phyloP scores from a whole-genome alignment of 345 rosid species.

The Sisymbrium altissimum region DNA sequence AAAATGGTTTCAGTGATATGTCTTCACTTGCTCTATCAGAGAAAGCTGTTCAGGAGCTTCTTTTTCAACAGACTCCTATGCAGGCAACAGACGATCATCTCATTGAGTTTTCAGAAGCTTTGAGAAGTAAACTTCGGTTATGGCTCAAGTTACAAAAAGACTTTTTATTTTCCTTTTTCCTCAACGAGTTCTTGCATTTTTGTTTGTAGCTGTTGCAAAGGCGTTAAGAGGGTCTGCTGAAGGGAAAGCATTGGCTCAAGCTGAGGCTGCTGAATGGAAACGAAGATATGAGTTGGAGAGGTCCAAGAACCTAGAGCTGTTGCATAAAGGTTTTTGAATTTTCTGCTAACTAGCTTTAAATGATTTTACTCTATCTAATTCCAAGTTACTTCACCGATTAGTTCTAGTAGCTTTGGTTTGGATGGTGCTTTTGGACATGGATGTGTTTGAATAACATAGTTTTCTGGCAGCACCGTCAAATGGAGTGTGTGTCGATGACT shows the following conservation, averaged over 20 bases:
- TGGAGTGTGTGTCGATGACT: constrained; percentile 36
- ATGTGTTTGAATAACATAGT: constrained; percentile 3
- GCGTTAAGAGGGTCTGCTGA: constrained; percentile 91
- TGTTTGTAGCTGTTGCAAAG: constrained; percentile 88
- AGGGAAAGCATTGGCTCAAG: constrained; percentile 96
- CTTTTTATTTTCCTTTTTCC: constrained; percentile 4
- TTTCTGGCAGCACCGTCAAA: constrained; percentile 39
- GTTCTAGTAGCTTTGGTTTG: background rate
- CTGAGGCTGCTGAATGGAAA: constrained; percentile 99
- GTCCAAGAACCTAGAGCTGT: constrained; percentile 46
- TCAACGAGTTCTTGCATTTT: background rate
- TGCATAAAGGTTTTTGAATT: constrained; percentile 52
- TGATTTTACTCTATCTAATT: background rate
- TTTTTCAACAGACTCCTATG: constrained; percentile 66
- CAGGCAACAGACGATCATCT: constrained; percentile 83
- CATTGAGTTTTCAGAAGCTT: constrained; percentile 88
- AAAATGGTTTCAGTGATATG: constrained; percentile 48
- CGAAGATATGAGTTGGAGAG: constrained; percentile 87
- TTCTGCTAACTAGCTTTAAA: background rate
- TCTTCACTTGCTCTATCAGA: constrained; percentile 60
- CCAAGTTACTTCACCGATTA: background rate
- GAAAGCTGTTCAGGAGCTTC: constrained; percentile 87
- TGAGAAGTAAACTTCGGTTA: constrained; percentile 65
- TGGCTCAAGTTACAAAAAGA: background rate
- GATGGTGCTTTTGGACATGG: background rate